Percentiles rank a stretch among this genome's conserved stretches.
These are phyloP conservation scores for Starmera amethionina DNA, from an alignment of 805 yeast genomes.

Conservation along the genomic window DNA sequence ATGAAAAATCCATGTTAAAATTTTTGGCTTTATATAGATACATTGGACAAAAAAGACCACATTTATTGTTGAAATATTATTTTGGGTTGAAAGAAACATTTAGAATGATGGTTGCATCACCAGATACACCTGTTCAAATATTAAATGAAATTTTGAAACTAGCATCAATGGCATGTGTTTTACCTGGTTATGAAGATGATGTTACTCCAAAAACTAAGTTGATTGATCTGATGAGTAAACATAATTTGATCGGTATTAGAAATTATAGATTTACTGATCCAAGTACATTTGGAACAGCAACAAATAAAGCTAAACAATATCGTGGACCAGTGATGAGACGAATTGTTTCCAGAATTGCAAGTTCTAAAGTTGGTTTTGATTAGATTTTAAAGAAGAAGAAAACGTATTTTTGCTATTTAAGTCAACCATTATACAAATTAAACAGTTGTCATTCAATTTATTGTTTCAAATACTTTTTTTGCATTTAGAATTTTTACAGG, in stretches of 20 bases:
- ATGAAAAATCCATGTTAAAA: slow-evolving; percentile 25
- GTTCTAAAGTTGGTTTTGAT: slow-evolving; percentile 2
- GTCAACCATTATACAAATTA: too few relatives aligned
- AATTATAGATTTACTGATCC: slow-evolving; percentile 3
- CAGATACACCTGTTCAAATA: slow-evolving; percentile 14
- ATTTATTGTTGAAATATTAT: slow-evolving; percentile 22
- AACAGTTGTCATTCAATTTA: too few relatives aligned
- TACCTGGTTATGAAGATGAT: slow-evolving; percentile 12
- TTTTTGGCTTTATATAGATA: slow-evolving; percentile 22
- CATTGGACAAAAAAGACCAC: slow-evolving; percentile 23
- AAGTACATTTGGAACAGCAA: not conserved
- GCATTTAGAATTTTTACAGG: too few relatives aligned
- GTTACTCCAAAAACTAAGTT: not conserved
- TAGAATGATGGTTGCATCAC: slow-evolving; percentile 14
- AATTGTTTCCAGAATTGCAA: slow-evolving; percentile 3
- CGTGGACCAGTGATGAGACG: slow-evolving; percentile 2
- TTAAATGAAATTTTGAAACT: slow-evolving; percentile 21
- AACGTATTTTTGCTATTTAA: too few relatives aligned
- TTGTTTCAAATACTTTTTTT: too few relatives aligned
- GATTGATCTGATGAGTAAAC: slow-evolving; percentile 5
- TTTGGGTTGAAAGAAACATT: slow-evolving; percentile 19
- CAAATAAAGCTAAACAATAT: not conserved
- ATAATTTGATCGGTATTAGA: slow-evolving; percentile 5
- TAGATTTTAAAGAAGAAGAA: not conserved
- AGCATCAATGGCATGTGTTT: slow-evolving; percentile 21